Evolutionary conservation across 2,329 filamentous ascomycete species (phyloP), one percentile per base, ranked within the genome.

Genomic region (Sclerotinia nivalis): DNA sequence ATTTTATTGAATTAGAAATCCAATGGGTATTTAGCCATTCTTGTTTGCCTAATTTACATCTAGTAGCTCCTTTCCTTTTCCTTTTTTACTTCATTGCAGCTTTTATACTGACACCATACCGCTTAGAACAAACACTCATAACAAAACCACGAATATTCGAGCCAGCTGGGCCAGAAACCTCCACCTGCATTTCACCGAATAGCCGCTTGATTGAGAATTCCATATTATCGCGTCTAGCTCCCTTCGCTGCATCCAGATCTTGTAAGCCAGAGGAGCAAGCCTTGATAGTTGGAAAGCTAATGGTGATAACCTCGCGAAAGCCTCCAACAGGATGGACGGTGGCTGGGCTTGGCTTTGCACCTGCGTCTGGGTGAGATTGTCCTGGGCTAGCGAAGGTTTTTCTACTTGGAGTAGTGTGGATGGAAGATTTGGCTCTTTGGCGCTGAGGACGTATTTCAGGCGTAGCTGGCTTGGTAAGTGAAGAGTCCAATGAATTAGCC

Each of bases 91-190:
- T 43, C 12, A 66, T 20, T 22, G 8, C 8, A 47, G 20, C 64
- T 2, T 31, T 18, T 12, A 66, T 58, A 12, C 20, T 9, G 9
- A 18, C 37, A 15, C 28, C 12, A 47, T 31, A 20, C 25, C 25
- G 9, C 34, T 34, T 34, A 45, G 37, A 22, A 13, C n/a, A 68
- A 22, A n/a, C 18, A n/a, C 5, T 22, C 43, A 7, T 61, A 25
- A 60, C 55, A 22, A 68, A 68, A 12, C 55, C 31, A 25, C 55
- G 40, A 45, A 61, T 52, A n/a, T 68, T 68, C 4, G 8, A 50
- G n/a, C 45, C 66, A 15, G 13, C n/a, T 4, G 66, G 56, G 5
- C 66, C 45, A 28, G 66, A 59, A 20, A 68, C 37, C 37, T 55
- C 40, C 12, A 66, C n/a, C 28, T 34, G 59, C 6, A 34, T 49